These are phyloP conservation scores for Ophiocordyceps robertsii DNA, from an alignment of 2,329 filamentous ascomycete species.

Conservation along the genomic window DNA sequence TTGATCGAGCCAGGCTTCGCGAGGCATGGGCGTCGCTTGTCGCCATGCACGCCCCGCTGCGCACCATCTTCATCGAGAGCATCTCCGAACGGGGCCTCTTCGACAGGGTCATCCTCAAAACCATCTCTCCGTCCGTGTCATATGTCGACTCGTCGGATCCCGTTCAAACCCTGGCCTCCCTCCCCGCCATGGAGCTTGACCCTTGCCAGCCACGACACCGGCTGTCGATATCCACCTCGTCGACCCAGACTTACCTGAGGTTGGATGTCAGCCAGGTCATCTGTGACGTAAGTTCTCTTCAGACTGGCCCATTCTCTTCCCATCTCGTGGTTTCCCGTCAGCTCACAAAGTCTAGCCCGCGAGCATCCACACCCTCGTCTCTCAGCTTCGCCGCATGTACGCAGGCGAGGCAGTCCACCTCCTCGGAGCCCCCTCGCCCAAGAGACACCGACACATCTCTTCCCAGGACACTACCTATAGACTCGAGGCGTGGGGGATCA, in stretches of 20 bases:
- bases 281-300: constrained; percentile 25
- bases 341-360: constrained; percentile 4
- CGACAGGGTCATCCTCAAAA: constrained; percentile 34
- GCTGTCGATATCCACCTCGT: constrained; percentile 33
- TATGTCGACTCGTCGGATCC: constrained; percentile 32
- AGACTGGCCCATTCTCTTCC: too few relatives aligned
- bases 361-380: constrained; percentile 31
- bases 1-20: constrained; percentile 32
- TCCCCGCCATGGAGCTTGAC: constrained; percentile 25
- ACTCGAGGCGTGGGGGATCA: not conserved
- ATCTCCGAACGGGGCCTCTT: constrained; percentile 33
- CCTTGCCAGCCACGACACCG: constrained; percentile 31
- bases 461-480: constrained; percentile 2
- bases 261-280: constrained; percentile 37
- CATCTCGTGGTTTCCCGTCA: too few relatives aligned
- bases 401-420: constrained; percentile 18
- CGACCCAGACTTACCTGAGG: constrained; percentile 30
- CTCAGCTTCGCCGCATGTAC: constrained; percentile 32
- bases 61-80: constrained; percentile 39
- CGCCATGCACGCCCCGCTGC: constrained; percentile 29
- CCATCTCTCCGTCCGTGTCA: constrained; percentile 35
- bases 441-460: constrained; percentile 12
- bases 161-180: constrained; percentile 21
- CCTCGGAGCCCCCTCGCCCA: constrained; percentile 10
- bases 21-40: constrained; percentile 27